Percentiles rank a stretch among this genome's conserved stretches.
Conservation (phyloP, 306 rosid genomes). For the Trichosanthes cucumerina region DNA sequence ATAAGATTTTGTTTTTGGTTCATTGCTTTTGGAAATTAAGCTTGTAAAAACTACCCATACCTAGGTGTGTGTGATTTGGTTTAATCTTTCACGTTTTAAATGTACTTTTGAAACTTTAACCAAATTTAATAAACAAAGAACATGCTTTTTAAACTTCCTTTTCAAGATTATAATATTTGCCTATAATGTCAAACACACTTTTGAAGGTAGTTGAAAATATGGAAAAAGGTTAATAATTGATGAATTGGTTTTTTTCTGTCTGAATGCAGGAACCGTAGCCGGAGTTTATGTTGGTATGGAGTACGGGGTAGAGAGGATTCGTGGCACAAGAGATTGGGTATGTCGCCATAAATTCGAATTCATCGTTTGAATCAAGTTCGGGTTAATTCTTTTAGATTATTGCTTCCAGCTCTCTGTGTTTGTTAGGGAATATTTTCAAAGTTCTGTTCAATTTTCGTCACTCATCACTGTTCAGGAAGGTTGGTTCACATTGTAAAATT, state of each 20-base stretch:
- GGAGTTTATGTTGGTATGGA: slow-evolving; percentile 75
- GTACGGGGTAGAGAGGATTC: slow-evolving; percentile 62
- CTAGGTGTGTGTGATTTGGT: no score
- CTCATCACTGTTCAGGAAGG: background rate
- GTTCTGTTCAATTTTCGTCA: background rate
- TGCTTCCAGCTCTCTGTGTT: background rate
- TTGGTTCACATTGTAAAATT: background rate
- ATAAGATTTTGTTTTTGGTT: background rate
- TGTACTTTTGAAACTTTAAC: background rate
- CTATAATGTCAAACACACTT: background rate
- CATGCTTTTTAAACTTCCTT: background rate
- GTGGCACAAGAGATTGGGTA: slow-evolving; percentile 93
- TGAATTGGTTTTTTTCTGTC: background rate
- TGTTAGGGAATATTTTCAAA: background rate
- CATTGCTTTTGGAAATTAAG: background rate
- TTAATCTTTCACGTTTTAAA: no score
- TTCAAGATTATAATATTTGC: no score
- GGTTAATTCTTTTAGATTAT: background rate
- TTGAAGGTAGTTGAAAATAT: background rate
- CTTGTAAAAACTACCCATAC: no score
- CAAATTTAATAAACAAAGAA: background rate
- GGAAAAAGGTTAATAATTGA: background rate
- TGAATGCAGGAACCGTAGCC: slow-evolving; percentile 54
- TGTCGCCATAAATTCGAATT: slow-evolving; percentile 5
- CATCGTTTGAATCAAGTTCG: background rate